Percentiles rank a stretch among this genome's conserved stretches.
These are phyloP conservation scores for Sugiyamaella xylanicola DNA, from an alignment of 1,139 yeast genomes.

Conservation along the genomic window DNA sequence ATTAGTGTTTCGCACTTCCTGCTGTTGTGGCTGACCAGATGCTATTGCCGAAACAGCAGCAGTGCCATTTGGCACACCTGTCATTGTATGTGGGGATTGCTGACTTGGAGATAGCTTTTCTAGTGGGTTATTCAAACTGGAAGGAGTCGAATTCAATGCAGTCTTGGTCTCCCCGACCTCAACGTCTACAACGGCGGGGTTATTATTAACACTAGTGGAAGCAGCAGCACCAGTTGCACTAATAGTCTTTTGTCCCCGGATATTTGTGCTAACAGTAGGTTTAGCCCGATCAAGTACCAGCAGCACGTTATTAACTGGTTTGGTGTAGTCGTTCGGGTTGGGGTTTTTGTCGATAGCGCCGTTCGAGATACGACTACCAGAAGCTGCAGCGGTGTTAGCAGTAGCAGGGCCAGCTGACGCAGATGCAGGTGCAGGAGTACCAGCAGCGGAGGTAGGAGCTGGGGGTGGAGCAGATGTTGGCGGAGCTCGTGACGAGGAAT, in stretches of 20 bases:
- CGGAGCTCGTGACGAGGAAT: slow-evolving; percentile 4
- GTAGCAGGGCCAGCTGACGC: slow-evolving; percentile 4
- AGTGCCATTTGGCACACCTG: slow-evolving; percentile 13
- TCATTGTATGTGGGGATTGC: neutral
- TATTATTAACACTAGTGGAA: neutral
- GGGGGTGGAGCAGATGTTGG: slow-evolving; percentile 9
- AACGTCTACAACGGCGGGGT: neutral
- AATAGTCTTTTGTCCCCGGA: neutral
- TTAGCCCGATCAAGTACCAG: slow-evolving; percentile 8
- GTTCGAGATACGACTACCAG: neutral
- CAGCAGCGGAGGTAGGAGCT: slow-evolving; percentile 8
- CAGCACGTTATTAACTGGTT: slow-evolving; percentile 7
- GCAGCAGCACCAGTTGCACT: neutral
- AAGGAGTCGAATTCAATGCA: neutral
- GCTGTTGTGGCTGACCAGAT: neutral
- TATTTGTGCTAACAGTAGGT: neutral
- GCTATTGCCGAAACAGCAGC: neutral
- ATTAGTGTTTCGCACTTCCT: slow-evolving; percentile 25
- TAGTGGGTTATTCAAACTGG: too few species aligned
- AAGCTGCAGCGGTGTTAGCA: neutral
- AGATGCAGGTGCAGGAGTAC: slow-evolving; percentile 1
- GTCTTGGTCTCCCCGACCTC: neutral
- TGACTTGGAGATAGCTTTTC: neutral
- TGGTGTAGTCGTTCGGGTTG: slow-evolving; percentile 2
- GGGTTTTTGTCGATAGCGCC: slow-evolving; percentile 11